Evolutionary conservation across 768 basidiomycete genomes (phyloP).

Genomic region (Auricularia auricula-judae): DNA sequence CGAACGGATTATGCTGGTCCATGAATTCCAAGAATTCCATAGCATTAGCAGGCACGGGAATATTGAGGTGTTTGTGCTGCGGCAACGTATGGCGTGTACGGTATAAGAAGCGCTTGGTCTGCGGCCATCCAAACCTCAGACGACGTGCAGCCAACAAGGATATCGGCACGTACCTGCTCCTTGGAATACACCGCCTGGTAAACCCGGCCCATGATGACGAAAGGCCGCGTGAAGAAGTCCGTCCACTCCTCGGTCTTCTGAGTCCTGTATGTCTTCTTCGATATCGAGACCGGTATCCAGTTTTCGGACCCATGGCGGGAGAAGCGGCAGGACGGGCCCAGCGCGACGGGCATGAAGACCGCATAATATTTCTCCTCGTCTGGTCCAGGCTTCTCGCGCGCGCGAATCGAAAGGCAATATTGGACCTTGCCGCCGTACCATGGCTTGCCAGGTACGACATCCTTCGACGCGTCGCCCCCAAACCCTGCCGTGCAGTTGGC

Average conservation of each 20-base stretch:
- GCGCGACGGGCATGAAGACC: conserved; percentile 32
- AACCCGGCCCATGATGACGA: conserved; percentile 42
- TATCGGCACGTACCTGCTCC: conserved; percentile 42
- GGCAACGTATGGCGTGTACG: too few relatives aligned
- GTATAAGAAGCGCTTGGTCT: too few relatives aligned
- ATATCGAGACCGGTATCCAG: conserved; percentile 41
- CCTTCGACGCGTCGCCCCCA: too few relatives aligned
- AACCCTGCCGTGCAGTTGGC: too few relatives aligned
- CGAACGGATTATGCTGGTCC: conserved; percentile 42
- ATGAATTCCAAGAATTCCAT: conserved; percentile 37
- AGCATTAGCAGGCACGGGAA: conserved; percentile 10
- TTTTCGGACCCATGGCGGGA: conserved; percentile 50
- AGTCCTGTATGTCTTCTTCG: conserved; percentile 20
- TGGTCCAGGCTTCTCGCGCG: neutral
- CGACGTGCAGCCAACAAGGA: neutral
- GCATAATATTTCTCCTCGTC: conserved; percentile 4
- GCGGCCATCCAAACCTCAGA: too few relatives aligned
- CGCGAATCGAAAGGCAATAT: conserved; percentile 33
- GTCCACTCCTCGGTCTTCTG: conserved; percentile 21
- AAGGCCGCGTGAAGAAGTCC: conserved; percentile 35
- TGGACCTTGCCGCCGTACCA: conserved; percentile 57
- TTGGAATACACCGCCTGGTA: conserved; percentile 54
- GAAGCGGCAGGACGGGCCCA: conserved; percentile 48
- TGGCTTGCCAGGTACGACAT: conserved; percentile 3
- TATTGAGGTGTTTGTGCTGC: too few relatives aligned